Base-by-base conservation (phyloP, 2,329 filamentous ascomycete genomes). In the Juglanconis oblonga region DNA sequence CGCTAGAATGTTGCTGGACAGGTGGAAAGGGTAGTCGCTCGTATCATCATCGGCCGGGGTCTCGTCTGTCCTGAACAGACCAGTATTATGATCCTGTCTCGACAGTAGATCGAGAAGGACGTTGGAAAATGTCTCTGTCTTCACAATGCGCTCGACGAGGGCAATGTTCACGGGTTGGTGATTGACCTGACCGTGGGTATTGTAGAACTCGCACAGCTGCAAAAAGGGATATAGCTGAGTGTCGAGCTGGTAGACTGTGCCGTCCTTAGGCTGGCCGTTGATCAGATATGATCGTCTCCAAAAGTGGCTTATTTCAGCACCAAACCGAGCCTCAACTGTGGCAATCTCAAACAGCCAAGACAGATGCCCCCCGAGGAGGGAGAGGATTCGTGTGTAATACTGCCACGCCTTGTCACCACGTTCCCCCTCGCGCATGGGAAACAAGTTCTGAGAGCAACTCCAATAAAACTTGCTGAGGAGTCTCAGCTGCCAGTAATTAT, bases 161-260 rank as follows among this genome's bases (percentile, higher is more conserved):
- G 38, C 10, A 2, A 5, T 44, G 51, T 33, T 17, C 7, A 3
- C 14, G 7, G 32, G 36, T 11, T 64, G 56, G 5, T 57, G 10
- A 4, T 40, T 4, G 5, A n/a, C 33, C 5, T 29, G n/a, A 10
- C 42, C 47, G 32, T 57, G 64, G 4, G 42, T 17, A 5, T 57
- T 35, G 52, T 42, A 57, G 36, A 57, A 67, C 17, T 67, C 65
- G 60, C 65, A 66, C 4, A 67, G 57, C 48, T 67, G 65, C 24
- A 67, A 31, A 44, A 67, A 64, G 2, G 66, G 66, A 49, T 67
- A 67, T 47, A 61, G 61, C 42, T 67, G 66, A 35, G 66, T 66
- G 45, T 67, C 66, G 8, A 65, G 59, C 48, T 67, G 65, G 47
- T 66, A 67, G 3, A 65, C 62, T 14, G 44, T 14, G 29, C 55